Base-by-base conservation (phyloP, 129 eudicot genomes). In the Pulicaria dysenterica region DNA sequence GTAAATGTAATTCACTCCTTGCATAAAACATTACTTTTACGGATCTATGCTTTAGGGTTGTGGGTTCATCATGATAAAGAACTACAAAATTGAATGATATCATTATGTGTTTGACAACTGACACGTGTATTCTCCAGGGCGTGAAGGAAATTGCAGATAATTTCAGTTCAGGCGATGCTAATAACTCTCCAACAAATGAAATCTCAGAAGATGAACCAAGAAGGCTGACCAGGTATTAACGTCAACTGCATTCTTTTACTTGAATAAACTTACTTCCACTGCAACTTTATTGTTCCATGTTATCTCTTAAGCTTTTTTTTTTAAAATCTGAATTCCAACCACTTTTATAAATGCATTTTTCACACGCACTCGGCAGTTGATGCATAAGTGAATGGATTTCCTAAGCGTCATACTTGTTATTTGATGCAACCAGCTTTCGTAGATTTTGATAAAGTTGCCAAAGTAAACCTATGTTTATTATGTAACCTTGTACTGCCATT, bases 151-250 rank as follows among this genome's bases (percentile, higher is more conserved):
- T 79, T 58, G 83, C 74, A 6, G 75, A 73, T 31, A 59, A 15
- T 73, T 42, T 67, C 50, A 79, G 66, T 24, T 54, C 66, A 3
- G 49, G 6, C 7, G 51, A 73, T 3, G 65, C 0, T 15, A 47
- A 42, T 3, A 61, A 61, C 13, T 73, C 60, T 5, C 69, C 60
- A 9, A 48, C 60, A 61, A 50, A 31, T 46, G 70, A 62, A n/a
- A 3, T 46, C 8, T 36, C 58, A 43, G 76, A 79, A 19, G 83
- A 40, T 44, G 31, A 57, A 40, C 62, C 70, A n/a, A 74, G 70
- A 65, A 49, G 24, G 51, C n/a, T 73, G 42, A 78, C 72, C 67
- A 79, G 83, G 83, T 79, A 73, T 79, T 44, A n/a, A 31, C 46
- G 7, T 17, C 48, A 50, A 15, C 42, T 42, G 14, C 39, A 40